Evolutionary conservation across 257 asterid genomes (phyloP).

Genomic region (Salvia splendens): DNA sequence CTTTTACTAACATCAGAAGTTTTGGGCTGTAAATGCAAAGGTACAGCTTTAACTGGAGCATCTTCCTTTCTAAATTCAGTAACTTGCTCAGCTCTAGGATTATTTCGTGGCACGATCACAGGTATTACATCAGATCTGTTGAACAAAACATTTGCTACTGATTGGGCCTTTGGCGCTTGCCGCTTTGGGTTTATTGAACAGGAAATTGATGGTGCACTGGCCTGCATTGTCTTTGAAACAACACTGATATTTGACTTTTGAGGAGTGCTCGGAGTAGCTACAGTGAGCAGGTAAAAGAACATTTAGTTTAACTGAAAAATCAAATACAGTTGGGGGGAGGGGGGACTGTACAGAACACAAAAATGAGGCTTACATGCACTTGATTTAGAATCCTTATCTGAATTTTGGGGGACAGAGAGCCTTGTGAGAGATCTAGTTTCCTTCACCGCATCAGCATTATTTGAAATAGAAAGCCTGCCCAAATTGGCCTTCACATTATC

Average conservation of each 20-base stretch:
- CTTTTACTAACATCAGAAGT: conserved; percentile 60
- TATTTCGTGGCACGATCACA: conserved; percentile 81
- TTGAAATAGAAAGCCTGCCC: conserved; percentile 80
- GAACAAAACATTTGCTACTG: conserved; percentile 48
- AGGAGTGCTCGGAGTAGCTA: conserved; percentile 80
- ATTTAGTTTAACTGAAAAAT: conserved; percentile 26
- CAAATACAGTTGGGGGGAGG: background rate
- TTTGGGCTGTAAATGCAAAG: conserved; percentile 63
- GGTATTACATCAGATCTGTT: conserved; percentile 73
- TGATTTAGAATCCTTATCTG: conserved; percentile 81
- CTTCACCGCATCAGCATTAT: conserved; percentile 68
- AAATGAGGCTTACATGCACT: conserved; percentile 52
- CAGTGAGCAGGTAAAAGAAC: conserved; percentile 39
- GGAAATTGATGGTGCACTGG: conserved; percentile 47
- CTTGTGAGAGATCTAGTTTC: conserved; percentile 68
- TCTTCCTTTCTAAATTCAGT: conserved; percentile 83
- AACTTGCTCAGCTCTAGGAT: conserved; percentile 63
- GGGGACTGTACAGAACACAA: conserved; percentile 25
- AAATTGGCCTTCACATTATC: conserved; percentile 57
- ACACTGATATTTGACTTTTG: conserved; percentile 58
- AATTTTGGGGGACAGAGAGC: conserved; percentile 65
- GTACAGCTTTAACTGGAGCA: conserved; percentile 57
- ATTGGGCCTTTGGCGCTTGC: conserved; percentile 62
- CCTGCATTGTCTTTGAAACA: conserved; percentile 55
- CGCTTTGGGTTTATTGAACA: conserved; percentile 59